Evolutionary conservation across 176 grass and related monocot genomes (phyloP).

Genomic region (Secale cereale): DNA sequence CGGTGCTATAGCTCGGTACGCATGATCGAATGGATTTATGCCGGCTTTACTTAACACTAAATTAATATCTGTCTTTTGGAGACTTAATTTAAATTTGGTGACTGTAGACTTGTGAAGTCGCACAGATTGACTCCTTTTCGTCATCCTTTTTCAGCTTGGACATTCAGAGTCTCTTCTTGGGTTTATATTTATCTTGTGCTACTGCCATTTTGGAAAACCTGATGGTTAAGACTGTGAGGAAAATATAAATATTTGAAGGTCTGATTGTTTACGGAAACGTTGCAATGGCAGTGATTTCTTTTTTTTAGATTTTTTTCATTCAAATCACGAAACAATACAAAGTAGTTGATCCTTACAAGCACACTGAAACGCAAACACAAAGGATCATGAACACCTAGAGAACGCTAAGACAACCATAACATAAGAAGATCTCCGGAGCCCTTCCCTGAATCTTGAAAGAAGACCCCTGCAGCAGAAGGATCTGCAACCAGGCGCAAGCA

Average conservation of each 20-base stretch:
- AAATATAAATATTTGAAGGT: not conserved
- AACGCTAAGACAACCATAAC: too few species aligned
- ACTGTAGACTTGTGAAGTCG: conserved; percentile 1
- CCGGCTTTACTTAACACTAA: not conserved
- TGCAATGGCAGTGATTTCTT: not conserved
- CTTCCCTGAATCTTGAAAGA: too few species aligned
- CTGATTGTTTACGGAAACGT: not conserved
- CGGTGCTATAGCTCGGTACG: not conserved
- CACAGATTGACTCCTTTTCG: conserved; percentile 21
- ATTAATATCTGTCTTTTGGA: not conserved
- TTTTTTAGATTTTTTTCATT: too few species aligned
- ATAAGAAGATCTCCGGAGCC: too few species aligned
- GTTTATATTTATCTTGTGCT: not conserved
- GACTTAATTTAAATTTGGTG: not conserved
- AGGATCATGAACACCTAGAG: too few species aligned
- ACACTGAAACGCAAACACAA: too few species aligned
- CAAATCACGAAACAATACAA: too few species aligned
- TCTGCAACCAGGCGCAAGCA: too few species aligned
- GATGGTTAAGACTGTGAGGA: too few species aligned
- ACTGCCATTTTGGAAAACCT: conserved; percentile 5
- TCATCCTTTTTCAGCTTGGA: not conserved
- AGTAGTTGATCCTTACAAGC: too few species aligned
- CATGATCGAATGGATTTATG: not conserved
- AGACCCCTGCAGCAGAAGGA: too few species aligned
- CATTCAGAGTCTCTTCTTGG: not conserved